A percentile compares a stretch with the other conserved stretches of the same genome.
Evolutionary conservation across 2,329 filamentous ascomycete genomes (phyloP).

Genomic region (Diaporthe batatas): DNA sequence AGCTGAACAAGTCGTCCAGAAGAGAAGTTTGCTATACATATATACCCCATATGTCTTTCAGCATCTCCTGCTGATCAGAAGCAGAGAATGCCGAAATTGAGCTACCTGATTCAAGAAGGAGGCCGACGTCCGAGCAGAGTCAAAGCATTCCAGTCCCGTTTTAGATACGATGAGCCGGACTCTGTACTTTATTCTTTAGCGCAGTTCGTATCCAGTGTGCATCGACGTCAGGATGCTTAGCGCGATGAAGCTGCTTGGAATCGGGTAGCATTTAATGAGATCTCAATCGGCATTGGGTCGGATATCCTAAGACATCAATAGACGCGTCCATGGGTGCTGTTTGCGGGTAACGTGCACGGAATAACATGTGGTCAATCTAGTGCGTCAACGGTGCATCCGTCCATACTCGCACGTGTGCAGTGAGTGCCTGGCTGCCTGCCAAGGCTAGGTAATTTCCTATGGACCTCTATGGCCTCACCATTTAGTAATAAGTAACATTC

Average conservation of each 20-base stretch:
- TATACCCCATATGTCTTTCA: not conserved
- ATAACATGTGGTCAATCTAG: not conserved
- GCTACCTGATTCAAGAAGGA: not conserved
- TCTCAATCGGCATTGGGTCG: not conserved
- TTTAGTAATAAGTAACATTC: no score
- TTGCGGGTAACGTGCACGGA: not conserved
- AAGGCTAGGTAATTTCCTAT: no score
- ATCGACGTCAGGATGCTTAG: not conserved
- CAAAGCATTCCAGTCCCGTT: not conserved
- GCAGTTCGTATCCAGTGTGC: not conserved
- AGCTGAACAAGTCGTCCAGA: no score
- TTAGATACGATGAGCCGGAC: not conserved
- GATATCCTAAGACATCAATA: not conserved
- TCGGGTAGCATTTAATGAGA: not conserved
- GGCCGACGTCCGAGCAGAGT: conserved; percentile 23
- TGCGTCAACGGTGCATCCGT: not conserved
- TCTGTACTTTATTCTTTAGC: not conserved
- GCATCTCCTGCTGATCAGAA: not conserved
- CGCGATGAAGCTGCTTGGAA: not conserved
- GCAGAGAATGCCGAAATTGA: not conserved
- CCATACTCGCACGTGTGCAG: no score
- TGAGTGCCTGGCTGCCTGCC: no score
- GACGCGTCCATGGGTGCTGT: not conserved
- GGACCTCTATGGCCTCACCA: no score
- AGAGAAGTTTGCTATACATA: not conserved